Conservation (phyloP, 495 filamentous ascomycete genomes). For the Penicillium steckii region DNA sequence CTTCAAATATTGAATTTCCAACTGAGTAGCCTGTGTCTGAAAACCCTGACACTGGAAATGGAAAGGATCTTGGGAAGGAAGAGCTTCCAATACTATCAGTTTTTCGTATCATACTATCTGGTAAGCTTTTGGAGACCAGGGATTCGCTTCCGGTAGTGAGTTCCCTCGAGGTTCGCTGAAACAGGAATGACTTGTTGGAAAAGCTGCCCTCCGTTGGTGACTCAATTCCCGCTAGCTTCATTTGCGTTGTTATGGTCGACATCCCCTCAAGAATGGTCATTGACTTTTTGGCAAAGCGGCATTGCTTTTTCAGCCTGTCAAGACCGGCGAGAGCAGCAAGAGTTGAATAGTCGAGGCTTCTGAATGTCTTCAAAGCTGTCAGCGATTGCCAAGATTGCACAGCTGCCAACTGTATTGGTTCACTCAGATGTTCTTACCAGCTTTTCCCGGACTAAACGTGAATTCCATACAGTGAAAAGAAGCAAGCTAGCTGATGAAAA, state of each 20-base stretch:
- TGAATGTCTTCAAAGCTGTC: background rate
- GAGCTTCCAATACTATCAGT: background rate
- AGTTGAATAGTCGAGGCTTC: background rate
- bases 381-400: too few relatives aligned
- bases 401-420: background rate
- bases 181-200: background rate
- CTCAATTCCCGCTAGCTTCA: background rate
- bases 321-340: background rate
- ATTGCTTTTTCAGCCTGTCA: background rate
- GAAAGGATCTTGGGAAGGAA: too few relatives aligned
- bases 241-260: background rate
- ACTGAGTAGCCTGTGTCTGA: too few relatives aligned
- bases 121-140: too few relatives aligned
- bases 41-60: too few relatives aligned
- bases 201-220: too few relatives aligned
- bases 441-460: background rate
- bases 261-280: background rate
- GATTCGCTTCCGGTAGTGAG: background rate
- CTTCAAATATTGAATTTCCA: too few relatives aligned
- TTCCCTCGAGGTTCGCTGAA: background rate
- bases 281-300: background rate
- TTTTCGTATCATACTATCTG: too few relatives aligned
- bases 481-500: background rate
- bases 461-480: background rate
- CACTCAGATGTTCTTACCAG: background rate